Percentiles rank a stretch among this genome's conserved stretches.
Conservation (phyloP, 202 grass and related monocot species). For the Sporobolus alterniflorus region DNA sequence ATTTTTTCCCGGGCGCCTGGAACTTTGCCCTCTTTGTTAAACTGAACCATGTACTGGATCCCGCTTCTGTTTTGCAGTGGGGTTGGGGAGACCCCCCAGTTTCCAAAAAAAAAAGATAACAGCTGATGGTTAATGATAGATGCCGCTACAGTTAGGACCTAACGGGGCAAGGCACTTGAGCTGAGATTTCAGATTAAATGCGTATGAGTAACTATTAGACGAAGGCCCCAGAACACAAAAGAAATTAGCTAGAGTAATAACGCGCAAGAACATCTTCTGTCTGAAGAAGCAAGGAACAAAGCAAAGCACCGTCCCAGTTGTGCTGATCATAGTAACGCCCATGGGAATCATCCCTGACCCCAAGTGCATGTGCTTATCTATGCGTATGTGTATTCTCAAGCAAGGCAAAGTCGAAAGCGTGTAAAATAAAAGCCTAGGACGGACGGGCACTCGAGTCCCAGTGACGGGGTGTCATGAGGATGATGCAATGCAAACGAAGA, state of each 20-base stretch:
- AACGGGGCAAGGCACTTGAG: slow-evolving; percentile 12
- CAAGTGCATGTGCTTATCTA: slow-evolving; percentile 17
- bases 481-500: no score
- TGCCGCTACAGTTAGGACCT: slow-evolving; percentile 9
- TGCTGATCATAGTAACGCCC: slow-evolving; percentile 34
- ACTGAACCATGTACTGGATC: no score
- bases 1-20: no score
- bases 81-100: no score
- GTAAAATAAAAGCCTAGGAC: background rate
- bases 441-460: slow-evolving; percentile 25
- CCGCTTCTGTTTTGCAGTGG: no score
- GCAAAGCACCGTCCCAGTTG: slow-evolving; percentile 32
- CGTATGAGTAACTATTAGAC: background rate
- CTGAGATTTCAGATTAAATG: background rate
- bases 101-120: no score
- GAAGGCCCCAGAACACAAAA: slow-evolving; percentile 21
- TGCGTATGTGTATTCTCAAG: background rate
- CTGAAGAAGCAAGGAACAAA: slow-evolving; percentile 40
- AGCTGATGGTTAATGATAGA: slow-evolving; percentile 29
- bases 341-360: background rate
- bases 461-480: slow-evolving; percentile 16
- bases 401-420: slow-evolving; percentile 40
- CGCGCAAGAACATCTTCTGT: slow-evolving; percentile 34
- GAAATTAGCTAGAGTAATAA: background rate
- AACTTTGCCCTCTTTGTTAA: no score